Evolutionary conservation across 2,329 filamentous ascomycete genomes (phyloP).

Genomic region (Fusarium kyushuense): DNA sequence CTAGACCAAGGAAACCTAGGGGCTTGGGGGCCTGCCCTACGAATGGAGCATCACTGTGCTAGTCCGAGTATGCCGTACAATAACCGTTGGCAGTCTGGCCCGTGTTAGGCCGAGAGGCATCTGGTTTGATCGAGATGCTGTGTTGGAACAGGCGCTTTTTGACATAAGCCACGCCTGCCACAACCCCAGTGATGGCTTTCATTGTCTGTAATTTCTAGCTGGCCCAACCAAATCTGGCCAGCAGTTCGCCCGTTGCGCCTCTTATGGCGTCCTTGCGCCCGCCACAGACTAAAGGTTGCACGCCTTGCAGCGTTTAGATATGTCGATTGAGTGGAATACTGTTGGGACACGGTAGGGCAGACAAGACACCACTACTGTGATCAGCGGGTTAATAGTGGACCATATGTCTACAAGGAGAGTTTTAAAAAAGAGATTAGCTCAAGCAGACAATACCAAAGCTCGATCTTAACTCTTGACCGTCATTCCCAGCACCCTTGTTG

Average conservation of each 20-base stretch:
- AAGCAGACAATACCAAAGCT: slow-evolving; percentile 24
- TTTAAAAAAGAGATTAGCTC: slow-evolving; percentile 32
- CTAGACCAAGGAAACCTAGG: slow-evolving; percentile 1
- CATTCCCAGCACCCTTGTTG: slow-evolving; percentile 40
- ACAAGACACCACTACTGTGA: slow-evolving; percentile 15
- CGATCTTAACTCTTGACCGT: slow-evolving; percentile 8
- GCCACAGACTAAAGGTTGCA: background rate
- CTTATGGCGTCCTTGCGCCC: slow-evolving; percentile 2
- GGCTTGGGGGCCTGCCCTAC: background rate
- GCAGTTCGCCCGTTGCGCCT: background rate
- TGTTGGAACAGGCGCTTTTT: background rate
- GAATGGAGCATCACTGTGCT: background rate
- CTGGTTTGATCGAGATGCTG: slow-evolving; percentile 14
- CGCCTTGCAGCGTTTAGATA: background rate
- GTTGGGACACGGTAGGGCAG: background rate
- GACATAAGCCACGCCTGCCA: background rate
- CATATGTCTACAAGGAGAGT: slow-evolving; percentile 2
- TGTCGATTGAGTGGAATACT: background rate
- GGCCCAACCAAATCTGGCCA: background rate
- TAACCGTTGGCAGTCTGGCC: slow-evolving; percentile 1
- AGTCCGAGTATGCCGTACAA: background rate
- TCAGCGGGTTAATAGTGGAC: slow-evolving; percentile 33
- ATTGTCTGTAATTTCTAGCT: background rate
- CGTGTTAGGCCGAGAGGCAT: slow-evolving; percentile 1
- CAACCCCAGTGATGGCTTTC: background rate